Base-by-base conservation (phyloP, 352 stramenopile genomes). In the Pythium chondricola region DNA sequence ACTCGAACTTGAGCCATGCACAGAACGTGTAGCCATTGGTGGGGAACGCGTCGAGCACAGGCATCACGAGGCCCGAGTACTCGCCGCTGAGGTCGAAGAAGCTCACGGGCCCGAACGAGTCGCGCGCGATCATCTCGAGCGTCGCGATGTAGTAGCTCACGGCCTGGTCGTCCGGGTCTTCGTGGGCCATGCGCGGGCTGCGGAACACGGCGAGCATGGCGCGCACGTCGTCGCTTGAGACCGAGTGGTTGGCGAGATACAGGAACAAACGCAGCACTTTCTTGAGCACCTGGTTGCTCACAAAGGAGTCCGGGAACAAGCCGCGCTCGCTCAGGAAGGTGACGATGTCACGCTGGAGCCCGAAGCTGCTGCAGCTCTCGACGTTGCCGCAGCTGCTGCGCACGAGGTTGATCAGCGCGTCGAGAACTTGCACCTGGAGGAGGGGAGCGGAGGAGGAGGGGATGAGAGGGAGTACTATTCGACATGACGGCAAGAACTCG, bases 11-110 rank as follows among this genome's bases (percentile, higher is more conserved):
- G 48, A 93, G 83, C 81, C 81, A 93, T 3, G 76, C 72, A 52
- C 78, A 89, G 33, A 93, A 89, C 0, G 81, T 93, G 61, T 93
- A 90, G 21, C 78, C 81, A n/a, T 83, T 83, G 30, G 65, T 82
- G 5, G 81, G 81, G 42, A 93, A 93, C 1, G 69, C 62, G 33
- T 87, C 78, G 17, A 90, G 56, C 24, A 85, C 68, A 0, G 78
- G 76, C 42, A 93, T 50, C 2, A 88, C 49, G 1, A 93, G 62
- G 0, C 81, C 81, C 16, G 81, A 93, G 32, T 72, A 85, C 31
- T 90, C 74, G 43, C 79, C 81, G 30, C 75, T 90, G 2, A 93
- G 58, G 35, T 93, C 81, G 38, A 93, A 88, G 54, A 88, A 93
- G n/a, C 74, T 86, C 20, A 75, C 71, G 6, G 81, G 81, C 0